Evolutionary conservation across 2,329 filamentous ascomycete species (phyloP), one percentile per base, ranked within the genome.

Genomic region (Colletotrichum brevisporum): DNA sequence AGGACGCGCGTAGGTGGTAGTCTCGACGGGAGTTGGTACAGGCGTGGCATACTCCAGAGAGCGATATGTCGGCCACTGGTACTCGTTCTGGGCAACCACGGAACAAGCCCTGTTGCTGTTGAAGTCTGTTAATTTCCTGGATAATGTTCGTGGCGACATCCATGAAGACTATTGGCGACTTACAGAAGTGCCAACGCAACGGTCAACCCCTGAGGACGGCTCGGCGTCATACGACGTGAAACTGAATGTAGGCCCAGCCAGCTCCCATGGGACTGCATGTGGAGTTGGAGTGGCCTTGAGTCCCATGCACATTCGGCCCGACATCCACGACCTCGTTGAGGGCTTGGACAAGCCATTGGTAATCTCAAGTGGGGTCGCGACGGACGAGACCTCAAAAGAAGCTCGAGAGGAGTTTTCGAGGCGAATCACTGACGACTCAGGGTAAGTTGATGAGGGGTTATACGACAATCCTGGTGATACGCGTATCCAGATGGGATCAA

Each of bases 31-130:
- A 5, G 2, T 45, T 6, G 48, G 36, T 5, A 47, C 36, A 0
- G 62, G 53, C 15, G 54, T 64, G 45, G 47, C 62, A 18, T 64
- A 64, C 16, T 64, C 62, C 16, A 64, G 54, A 8, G 36, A 13
- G 15, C 62, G 62, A 43, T 64, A 64, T 0, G 9, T 15, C 16
- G 45, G 53, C 62, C 62, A 64, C 45, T 39, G 45, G 18, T 50
- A 59, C 5, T 26, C 56, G 13, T 15, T 15, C 18, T 59, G 56
- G 0, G 56, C 56, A 36, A n/a, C 1, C 3, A 26, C 24, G 8
- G 18, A 21, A 16, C 0, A 12, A 13, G 50, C 24, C 10, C 27
- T 12, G 24, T 13, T 31, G 50, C 5, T 27, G 45, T 4, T 48
- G 45, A 48, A 12, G n/a, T 2, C 1, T 36, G 8, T 48, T n/a